Conservation (phyloP, 2,329 filamentous ascomycete genomes). For the Fusarium decemcellulare region DNA sequence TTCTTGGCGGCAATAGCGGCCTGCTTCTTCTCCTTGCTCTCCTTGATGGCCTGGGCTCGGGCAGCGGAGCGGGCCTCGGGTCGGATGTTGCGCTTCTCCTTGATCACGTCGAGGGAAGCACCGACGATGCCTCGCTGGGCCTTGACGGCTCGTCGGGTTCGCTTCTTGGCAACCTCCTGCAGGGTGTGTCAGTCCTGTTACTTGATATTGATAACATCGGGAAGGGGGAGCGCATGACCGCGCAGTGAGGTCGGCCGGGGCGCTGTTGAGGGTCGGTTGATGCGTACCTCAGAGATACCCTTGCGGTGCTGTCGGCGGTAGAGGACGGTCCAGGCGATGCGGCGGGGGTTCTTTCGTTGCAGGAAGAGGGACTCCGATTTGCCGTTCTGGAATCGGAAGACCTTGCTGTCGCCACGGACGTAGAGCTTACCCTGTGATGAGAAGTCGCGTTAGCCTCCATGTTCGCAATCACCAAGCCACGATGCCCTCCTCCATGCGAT, state of each 20-base stretch:
- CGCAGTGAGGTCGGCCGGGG: neutral
- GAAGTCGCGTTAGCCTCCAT: constrained; percentile 49
- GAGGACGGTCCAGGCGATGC: constrained; percentile 98
- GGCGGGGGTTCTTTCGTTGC: constrained; percentile 99
- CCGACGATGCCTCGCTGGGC: constrained; percentile 98
- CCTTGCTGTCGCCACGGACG: constrained; percentile 99
- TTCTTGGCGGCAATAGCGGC: constrained; percentile 93
- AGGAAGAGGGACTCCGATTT: constrained; percentile 99
- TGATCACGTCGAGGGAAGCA: constrained; percentile 99
- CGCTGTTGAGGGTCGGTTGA: constrained; percentile 14
- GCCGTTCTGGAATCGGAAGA: constrained; percentile 99
- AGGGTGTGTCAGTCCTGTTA: constrained; percentile 57
- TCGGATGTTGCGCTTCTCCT: constrained; percentile 96
- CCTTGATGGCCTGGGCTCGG: constrained; percentile 92
- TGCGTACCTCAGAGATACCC: constrained; percentile 99
- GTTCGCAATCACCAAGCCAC: constrained; percentile 26
- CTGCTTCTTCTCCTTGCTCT: constrained; percentile 98
- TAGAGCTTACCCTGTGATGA: constrained; percentile 93
- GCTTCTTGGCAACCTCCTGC: constrained; percentile 99
- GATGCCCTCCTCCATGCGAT: constrained; percentile 28
- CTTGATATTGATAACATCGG: neutral
- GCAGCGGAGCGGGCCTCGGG: constrained; percentile 96
- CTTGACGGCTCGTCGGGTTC: constrained; percentile 98
- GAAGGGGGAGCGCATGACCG: neutral
- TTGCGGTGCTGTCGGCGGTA: constrained; percentile 99